These are phyloP conservation scores for Iris macrosiphon DNA, from an alignment of 106 monocot genomes.

Conservation along the genomic window DNA sequence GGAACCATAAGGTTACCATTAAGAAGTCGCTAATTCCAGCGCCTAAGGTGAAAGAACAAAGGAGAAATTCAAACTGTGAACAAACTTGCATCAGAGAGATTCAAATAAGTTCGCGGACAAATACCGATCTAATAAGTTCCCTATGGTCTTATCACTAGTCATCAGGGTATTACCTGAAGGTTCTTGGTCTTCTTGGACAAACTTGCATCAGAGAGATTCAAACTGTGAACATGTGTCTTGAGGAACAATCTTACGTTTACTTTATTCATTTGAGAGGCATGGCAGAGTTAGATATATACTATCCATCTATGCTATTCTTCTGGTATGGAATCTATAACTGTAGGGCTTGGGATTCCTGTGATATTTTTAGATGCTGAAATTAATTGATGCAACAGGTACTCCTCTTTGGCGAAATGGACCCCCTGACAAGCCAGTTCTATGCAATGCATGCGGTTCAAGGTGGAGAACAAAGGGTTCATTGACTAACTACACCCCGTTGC, in stretches of 20 bases:
- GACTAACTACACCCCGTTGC: constrained; percentile 86
- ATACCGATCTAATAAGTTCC: neutral
- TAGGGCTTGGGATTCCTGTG: neutral
- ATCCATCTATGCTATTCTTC: neutral
- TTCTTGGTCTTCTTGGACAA: neutral
- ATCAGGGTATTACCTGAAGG: neutral
- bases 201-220: neutral
- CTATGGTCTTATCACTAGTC: neutral
- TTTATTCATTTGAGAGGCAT: neutral
- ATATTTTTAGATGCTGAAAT: neutral
- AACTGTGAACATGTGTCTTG: neutral
- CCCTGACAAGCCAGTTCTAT: constrained; percentile 94
- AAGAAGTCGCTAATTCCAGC: neutral
- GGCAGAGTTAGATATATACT: neutral
- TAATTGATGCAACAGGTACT: constrained; percentile 62
- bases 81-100: too few relatives aligned
- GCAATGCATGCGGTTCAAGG: constrained; percentile 99
- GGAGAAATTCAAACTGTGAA: too few relatives aligned
- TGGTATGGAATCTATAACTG: neutral
- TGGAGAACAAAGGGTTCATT: constrained; percentile 98
- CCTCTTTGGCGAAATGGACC: constrained; percentile 99
- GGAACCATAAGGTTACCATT: neutral
- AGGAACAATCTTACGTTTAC: neutral
- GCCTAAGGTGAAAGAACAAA: neutral
- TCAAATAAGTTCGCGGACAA: neutral